Percentiles rank a stretch among this genome's conserved stretches.
Conservation (phyloP, 768 basidiomycete genomes). For the Suillus paluster region DNA sequence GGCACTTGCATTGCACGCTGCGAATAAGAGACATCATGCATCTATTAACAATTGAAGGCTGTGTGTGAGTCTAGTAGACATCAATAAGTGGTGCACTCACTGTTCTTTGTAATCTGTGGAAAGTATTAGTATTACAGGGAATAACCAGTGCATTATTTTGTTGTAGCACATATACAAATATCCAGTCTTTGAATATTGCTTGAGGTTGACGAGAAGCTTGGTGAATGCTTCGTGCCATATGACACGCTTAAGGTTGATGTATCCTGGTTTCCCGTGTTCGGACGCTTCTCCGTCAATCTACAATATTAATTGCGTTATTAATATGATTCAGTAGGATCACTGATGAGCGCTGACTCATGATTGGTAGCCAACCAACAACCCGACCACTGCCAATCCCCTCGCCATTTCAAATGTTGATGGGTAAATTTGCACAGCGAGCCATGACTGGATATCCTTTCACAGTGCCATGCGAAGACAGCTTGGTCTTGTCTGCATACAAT, state of each 20-base stretch:
- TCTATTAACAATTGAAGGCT: conserved; percentile 8
- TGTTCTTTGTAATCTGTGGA: conserved; percentile 34
- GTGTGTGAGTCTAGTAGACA: no score
- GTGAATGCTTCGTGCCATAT: conserved; percentile 28
- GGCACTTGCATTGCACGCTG: conserved; percentile 29
- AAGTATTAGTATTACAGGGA: conserved; percentile 25
- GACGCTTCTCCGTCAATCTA: not conserved
- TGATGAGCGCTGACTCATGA: no score
- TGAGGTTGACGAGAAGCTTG: conserved; percentile 29
- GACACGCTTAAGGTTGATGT: conserved; percentile 18
- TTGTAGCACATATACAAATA: conserved; percentile 12
- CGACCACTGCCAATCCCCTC: conserved; percentile 15
- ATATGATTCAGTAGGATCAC: no score
- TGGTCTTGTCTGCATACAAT: conserved; percentile 37
- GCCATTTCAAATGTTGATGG: conserved; percentile 16
- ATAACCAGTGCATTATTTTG: conserved; percentile 12
- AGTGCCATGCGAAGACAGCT: conserved; percentile 22
- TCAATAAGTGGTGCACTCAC: conserved; percentile 9
- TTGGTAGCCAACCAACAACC: conserved; percentile 23
- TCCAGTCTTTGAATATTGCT: conserved; percentile 17
- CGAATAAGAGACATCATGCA: conserved; percentile 40
- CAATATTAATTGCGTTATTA: no score
- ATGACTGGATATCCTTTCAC: conserved; percentile 23
- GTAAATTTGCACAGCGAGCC: conserved; percentile 18
- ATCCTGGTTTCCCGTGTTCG: conserved; percentile 13